Evolutionary conservation across 2,329 filamentous ascomycete species (phyloP), one percentile per base, ranked within the genome.

Genomic region (Talaromyces funiculosus): DNA sequence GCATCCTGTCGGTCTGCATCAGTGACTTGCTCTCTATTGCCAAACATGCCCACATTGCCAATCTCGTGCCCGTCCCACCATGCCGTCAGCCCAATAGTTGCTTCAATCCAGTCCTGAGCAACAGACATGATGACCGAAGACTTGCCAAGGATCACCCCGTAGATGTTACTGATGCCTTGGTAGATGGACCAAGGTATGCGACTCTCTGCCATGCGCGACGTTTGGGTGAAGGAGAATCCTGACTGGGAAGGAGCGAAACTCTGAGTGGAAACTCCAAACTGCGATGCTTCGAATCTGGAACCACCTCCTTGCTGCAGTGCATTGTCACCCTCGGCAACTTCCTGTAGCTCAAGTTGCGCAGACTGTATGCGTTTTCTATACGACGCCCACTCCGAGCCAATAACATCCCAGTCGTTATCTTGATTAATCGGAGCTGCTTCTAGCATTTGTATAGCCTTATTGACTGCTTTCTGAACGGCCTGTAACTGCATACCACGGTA

Each of bases 61-160:
- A 86, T 82, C 62, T 86, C 84, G n/a, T 84, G 84, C 63, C 94
- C 90, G 70, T 96, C 88, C 92, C 92, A 96, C 93, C 93, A 97
- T 5, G 89, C 87, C 33, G 92, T 87, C 54, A 97, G 78, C 1
- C 88, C 90, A 62, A 97, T 77, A 0, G 88, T 89, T 0, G 91
- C 92, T 77, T 97, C 93, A 56, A 93, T 86, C 93, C 93, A 97
- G 73, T 97, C 92, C 69, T 93, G 87, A 0, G 92, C 85, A 47
- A 86, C 85, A 51, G 86, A 84, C 63, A 95, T 79, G 57, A 97
- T 90, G 20, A 91, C 86, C 37, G 87, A 84, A 9, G 86, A 81
- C 64, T 89, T 85, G 37, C 93, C 92, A 4, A 94, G 82, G 1
- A 95, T 77, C 62, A 96, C 87, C 35, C 87, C 87, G 71, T 96